Evolutionary conservation across 2,329 filamentous ascomycete genomes (phyloP).

Genomic region (Geosmithia putterillii): DNA sequence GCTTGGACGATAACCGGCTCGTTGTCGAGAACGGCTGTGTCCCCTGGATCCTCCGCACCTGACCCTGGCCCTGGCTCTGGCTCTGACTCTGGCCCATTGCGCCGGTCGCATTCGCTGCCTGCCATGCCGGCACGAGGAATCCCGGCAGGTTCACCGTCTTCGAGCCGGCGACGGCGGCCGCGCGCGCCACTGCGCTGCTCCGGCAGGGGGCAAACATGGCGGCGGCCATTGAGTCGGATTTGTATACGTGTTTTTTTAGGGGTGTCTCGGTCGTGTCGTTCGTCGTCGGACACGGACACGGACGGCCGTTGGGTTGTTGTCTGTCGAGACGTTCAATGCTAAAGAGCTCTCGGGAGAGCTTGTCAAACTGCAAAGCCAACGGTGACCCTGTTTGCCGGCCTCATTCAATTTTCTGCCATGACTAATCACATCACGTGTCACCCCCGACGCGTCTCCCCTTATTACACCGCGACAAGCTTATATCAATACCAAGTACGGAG

Average conservation of each 20-base stretch:
- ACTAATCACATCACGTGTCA: conserved; percentile 19
- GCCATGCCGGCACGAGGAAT: conserved; percentile 65
- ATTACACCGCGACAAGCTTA: not conserved
- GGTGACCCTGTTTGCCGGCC: not conserved
- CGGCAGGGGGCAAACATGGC: conserved; percentile 54
- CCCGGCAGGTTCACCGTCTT: conserved; percentile 46
- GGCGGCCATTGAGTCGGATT: conserved; percentile 14
- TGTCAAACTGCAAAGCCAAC: not conserved
- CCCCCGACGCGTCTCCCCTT: conserved; percentile 1
- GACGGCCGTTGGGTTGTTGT: not conserved
- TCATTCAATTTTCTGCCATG: conserved; percentile 16
- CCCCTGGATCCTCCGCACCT: not conserved
- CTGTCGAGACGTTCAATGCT: too few relatives aligned
- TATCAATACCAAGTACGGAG: not conserved
- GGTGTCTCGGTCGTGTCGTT: not conserved
- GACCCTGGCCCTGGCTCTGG: conserved; percentile 4
- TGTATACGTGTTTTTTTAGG: not conserved
- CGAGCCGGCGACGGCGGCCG: conserved; percentile 34
- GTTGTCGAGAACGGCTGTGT: conserved; percentile 55
- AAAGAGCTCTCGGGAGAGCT: too few relatives aligned
- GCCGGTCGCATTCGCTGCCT: conserved; percentile 14
- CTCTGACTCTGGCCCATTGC: conserved; percentile 4
- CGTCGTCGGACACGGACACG: not conserved
- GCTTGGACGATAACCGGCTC: conserved; percentile 58
- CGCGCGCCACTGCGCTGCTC: conserved; percentile 35